Conservation (phyloP, 441 rosid species). For the Populus hybrid region DNA sequence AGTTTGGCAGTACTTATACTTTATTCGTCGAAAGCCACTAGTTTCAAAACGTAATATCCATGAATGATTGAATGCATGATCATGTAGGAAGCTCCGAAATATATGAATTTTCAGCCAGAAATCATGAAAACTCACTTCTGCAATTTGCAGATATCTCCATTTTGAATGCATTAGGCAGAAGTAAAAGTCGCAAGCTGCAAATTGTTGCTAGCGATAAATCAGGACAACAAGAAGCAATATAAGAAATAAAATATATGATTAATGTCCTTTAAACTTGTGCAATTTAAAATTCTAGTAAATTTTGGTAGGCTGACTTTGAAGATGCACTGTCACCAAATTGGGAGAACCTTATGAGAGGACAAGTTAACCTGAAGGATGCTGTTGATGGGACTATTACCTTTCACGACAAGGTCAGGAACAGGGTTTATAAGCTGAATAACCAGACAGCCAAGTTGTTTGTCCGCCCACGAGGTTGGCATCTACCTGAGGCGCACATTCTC, state of each 20-base stretch:
- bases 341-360: slow-evolving; percentile 92
- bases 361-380: slow-evolving; percentile 84
- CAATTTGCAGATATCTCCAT: not conserved
- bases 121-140: not conserved
- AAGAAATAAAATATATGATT: not conserved
- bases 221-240: not conserved
- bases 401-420: slow-evolving; percentile 74
- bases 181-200: not conserved
- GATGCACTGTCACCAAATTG: slow-evolving; percentile 89
- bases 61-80: not conserved
- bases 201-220: not conserved
- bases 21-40: not conserved
- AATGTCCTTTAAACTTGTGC: not conserved
- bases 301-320: slow-evolving; percentile 42
- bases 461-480: slow-evolving; percentile 92
- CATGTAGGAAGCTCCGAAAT: not conserved
- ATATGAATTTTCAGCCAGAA: not conserved
- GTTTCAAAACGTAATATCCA: not conserved
- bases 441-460: slow-evolving; percentile 84
- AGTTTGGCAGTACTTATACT: not conserved
- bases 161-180: not conserved
- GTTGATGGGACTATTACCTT: slow-evolving; percentile 74
- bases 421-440: slow-evolving; percentile 77
- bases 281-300: not conserved
- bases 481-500: slow-evolving; percentile 79